Evolutionary conservation across 1,284 basidiomycete genomes (phyloP).

Genomic region (Singerocomus inundabilis): DNA sequence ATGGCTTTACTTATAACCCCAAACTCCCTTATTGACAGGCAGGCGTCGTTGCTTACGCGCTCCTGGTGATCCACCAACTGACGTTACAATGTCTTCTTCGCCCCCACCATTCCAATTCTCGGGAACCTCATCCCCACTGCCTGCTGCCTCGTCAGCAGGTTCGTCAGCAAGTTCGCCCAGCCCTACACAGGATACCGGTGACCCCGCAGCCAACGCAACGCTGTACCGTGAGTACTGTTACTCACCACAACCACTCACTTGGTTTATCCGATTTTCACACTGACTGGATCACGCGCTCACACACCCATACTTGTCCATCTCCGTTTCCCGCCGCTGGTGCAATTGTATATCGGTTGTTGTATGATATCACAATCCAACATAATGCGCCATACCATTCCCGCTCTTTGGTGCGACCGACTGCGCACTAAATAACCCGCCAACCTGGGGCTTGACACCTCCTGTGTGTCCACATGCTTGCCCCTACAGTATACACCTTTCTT

Average conservation of each 20-base stretch:
- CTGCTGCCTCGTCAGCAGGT: background rate
- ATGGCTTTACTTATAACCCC: conserved; percentile 1
- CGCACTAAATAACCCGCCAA: conserved; percentile 5
- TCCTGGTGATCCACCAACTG: background rate
- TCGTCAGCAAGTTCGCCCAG: background rate
- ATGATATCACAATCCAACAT: background rate
- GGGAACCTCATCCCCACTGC: background rate
- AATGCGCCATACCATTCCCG: background rate
- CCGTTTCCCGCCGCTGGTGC: background rate
- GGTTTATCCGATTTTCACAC: conserved; percentile 21
- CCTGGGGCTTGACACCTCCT: background rate
- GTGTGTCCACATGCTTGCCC: conserved; percentile 11
- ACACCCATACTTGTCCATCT: background rate
- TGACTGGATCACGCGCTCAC: conserved; percentile 11
- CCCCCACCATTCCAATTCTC: background rate
- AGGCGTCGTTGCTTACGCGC: conserved; percentile 1
- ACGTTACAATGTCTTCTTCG: conserved; percentile 14
- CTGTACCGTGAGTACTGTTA: conserved; percentile 26
- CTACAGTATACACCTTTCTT: conserved; percentile 33
- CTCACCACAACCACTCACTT: background rate
- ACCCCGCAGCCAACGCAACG: conserved; percentile 24
- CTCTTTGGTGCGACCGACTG: conserved; percentile 4
- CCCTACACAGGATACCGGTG: background rate
- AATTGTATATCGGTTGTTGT: background rate
- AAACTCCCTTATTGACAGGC: conserved; percentile 20